These are phyloP conservation scores for Trypanosoma mega DNA, from an alignment of 208 protist genomes.

Conservation along the genomic window DNA sequence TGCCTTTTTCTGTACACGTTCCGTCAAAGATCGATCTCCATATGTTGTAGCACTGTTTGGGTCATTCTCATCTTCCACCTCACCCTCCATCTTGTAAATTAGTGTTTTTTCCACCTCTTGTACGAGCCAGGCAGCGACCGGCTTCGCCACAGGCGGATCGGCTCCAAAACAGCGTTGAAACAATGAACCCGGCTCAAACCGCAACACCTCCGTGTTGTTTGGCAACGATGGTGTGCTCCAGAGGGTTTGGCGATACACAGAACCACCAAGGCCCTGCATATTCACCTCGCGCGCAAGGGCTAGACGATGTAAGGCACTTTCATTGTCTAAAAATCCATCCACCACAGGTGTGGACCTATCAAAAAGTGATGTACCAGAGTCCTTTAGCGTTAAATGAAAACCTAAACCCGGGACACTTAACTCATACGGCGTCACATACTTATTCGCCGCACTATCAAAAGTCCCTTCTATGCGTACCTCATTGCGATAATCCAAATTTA, in stretches of 20 bases:
- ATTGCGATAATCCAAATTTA: slow-evolving; percentile 73
- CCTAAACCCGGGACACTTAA: slow-evolving; percentile 54
- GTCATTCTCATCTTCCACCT: slow-evolving; percentile 90
- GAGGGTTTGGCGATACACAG: slow-evolving; percentile 78
- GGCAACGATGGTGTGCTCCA: slow-evolving; percentile 75
- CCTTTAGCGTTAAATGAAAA: slow-evolving; percentile 59
- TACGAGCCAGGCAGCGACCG: slow-evolving; percentile 75
- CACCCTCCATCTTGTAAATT: slow-evolving; percentile 81
- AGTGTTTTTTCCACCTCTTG: slow-evolving; percentile 70
- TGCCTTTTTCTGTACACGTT: slow-evolving; percentile 87
- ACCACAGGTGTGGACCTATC: slow-evolving; percentile 46
- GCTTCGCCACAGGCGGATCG: slow-evolving; percentile 46
- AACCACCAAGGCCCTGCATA: slow-evolving; percentile 78
- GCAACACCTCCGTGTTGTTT: slow-evolving; percentile 45
- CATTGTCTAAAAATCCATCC: slow-evolving; percentile 84
- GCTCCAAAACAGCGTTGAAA: slow-evolving; percentile 69
- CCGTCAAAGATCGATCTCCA: slow-evolving; percentile 72
- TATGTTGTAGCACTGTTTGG: slow-evolving; percentile 87
- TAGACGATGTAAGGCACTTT: slow-evolving; percentile 75
- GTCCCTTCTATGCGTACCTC: slow-evolving; percentile 50
- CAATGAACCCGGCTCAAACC: slow-evolving; percentile 53
- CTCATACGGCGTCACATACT: slow-evolving; percentile 51
- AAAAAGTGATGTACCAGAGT: slow-evolving; percentile 61
- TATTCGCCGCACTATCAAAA: slow-evolving; percentile 40
- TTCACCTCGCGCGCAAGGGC: slow-evolving; percentile 77